Base-by-base conservation (phyloP, 169 alveolate species). In the Cryptosporidium canis region DNA sequence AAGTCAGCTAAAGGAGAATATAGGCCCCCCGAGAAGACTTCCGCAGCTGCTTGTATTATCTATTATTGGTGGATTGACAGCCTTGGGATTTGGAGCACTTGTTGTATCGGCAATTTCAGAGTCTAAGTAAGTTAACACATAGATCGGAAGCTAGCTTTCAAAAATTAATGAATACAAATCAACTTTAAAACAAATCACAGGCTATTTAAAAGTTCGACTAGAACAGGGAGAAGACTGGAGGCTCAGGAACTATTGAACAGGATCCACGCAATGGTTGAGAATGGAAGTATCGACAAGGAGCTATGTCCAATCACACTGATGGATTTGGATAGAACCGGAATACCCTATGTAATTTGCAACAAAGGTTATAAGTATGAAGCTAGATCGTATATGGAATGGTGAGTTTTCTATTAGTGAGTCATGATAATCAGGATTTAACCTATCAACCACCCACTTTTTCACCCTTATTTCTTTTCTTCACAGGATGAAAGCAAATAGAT, bases 21-120 rank as follows among this genome's bases (percentile, higher is more conserved):
- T 77, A n/a, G 87, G 87, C 0, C 87, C 87, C 6, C 87, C 87
- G 4, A 77, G 87, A n/a, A 77, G 87, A 61, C 72, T 77, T 2
- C 87, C 87, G 21, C 87, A 77, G 6, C 12, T 77, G 7, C 72
- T 77, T 56, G 87, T 77, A 16, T 41, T 77, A 21, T 56, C 77
- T 1, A 61, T 77, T 41, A 77, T 77, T 41, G 87, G 87, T 0
- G 87, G 87, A 16, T 44, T 77, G 27, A 77, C 87, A 14, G 87
- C 44, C 41, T n/a, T 77, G 14, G 87, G 87, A 77, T 77, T 77
- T 58, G 87, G 87, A 21, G 87, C 87, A 18, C 41, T 77, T 4
- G 87, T 77, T 58, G 87, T 61, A 27, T 58, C 87, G 2, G 87
- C 87, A 41, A 77, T 77, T 4, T 77, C 87, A 6, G 87, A 77